phyloP scores from a whole-genome alignment of 164 flowering plant genomes.

The Hamamelis virginiana region DNA sequence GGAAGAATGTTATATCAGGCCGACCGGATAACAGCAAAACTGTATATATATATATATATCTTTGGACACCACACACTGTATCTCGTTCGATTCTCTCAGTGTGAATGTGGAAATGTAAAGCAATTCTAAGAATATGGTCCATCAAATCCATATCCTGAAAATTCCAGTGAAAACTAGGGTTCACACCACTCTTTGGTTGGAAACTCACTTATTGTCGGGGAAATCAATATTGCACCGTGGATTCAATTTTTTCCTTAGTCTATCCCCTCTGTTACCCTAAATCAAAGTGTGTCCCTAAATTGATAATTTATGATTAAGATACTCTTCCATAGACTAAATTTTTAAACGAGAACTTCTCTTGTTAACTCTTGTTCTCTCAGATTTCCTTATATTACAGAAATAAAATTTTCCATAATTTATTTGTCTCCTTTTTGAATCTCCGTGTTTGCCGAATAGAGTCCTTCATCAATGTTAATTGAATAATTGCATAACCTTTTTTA shows the following conservation, averaged over 20 bases:
- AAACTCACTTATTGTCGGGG: no score
- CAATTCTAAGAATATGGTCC: background rate
- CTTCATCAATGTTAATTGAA: background rate
- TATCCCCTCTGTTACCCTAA: no score
- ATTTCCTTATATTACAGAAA: background rate
- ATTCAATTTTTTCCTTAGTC: no score
- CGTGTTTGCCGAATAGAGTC: background rate
- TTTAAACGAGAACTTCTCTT: background rate
- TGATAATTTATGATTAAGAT: no score
- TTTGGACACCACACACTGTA: no score
- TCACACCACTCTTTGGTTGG: no score
- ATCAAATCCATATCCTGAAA: background rate
- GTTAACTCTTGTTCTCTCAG: background rate
- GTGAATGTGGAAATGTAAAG: background rate
- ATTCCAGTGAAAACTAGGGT: no score
- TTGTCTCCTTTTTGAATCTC: background rate
- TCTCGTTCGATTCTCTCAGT: background rate
- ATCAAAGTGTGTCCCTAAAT: no score
- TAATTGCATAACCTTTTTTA: background rate
- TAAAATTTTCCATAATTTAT: background rate
- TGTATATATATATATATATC: no score
- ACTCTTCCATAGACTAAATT: background rate
- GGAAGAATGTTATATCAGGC: no score
- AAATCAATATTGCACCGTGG: no score
- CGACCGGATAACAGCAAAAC: no score